Evolutionary conservation across 2,329 filamentous ascomycete species (phyloP), one percentile per base, ranked within the genome.

Genomic region (Trichoderma simmonsii): DNA sequence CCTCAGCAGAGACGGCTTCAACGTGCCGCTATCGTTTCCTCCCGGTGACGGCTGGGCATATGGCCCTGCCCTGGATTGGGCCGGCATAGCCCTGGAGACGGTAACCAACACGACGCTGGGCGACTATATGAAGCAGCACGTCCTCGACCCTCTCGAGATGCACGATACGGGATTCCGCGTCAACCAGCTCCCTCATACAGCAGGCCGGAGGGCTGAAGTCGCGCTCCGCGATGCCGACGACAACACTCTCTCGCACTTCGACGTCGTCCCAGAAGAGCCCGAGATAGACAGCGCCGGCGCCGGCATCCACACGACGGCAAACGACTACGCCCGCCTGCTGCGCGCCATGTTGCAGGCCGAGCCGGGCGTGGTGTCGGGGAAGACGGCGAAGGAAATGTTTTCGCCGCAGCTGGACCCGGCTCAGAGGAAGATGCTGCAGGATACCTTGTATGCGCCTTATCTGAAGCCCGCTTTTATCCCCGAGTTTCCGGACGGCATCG

Each of bases 21-120:
- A 75, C 61, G 82, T 82, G 70, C 86, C 85, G 0, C 75, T 86
- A 43, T 79, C 80, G 67, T 85, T 85, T 71, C 73, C 78, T 3
- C 84, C 86, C 0, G 87, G 86, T 0, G 79, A 82, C 3, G 81
- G 82, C 7, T 89, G 86, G 86, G 78, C 77, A 34, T 89, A 88
- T 72, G 85, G 86, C 5, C 75, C 80, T 4, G 77, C 79, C 0
- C 71, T 83, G 56, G 86, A 88, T 78, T 88, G 84, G 81, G 85
- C 83, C 0, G 85, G 84, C 3, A 72, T 82, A 6, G 77, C 83
- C 1, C 77, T 88, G 5, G 83, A 86, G 75, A 77, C 76, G 5
- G 59, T 84, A 5, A 83, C 81, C 0, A 80, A 80, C 7, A 74
- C 78, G 66, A 74, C 73, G 0, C 76, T 88, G 3, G 79, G 79